Evolutionary conservation across 129 eudicot species (phyloP), one percentile per base, ranked within the genome.

Genomic region (Centella asiatica): DNA sequence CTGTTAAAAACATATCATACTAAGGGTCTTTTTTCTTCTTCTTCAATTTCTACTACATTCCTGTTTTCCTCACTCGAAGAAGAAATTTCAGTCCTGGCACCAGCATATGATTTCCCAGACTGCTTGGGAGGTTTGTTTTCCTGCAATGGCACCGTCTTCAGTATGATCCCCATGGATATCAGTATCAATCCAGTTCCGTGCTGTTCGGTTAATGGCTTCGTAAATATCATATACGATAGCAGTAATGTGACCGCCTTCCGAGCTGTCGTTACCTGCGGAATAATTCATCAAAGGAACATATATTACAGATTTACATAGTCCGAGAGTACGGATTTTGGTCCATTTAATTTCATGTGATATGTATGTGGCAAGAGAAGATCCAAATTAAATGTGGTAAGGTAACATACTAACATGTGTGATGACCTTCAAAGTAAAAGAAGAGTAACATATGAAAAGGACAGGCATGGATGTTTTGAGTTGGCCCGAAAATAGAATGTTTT

Each of bases 171-270:
- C 94, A 85, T 84, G 3, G 84, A 45, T 71, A 88, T 88, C 73
- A 88, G 50, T 62, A 88, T 32, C 73, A 88, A 81, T 23, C 94
- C 96, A 10, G 77, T 74, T 33, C 80, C 83, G 42, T 88, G 94
- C 60, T 88, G 96, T 57, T 81, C 94, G 0, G 86, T 84, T 56
- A 88, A 72, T 2, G 89, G 89, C 67, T 88, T 88, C 15, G 94
- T 88, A 73, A 88, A 88, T 44, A 88, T 77, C 81, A 88, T 1
- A 60, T 88, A 88, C 0, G 94, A 88, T 36, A 88, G 80, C 74
- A 84, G 69, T 47, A 88, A 72, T 0, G 96, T 88, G 13, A 88
- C 94, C 6, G 89, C 96, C 69, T 88, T 88, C 69, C 96, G 77
- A 15, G 96, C 94, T 4, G 96, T 88, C 14, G 96, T 88, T 33